Evolutionary conservation across 2,329 filamentous ascomycete species (phyloP), one percentile per base, ranked within the genome.

Genomic region (Botrytis fabae): DNA sequence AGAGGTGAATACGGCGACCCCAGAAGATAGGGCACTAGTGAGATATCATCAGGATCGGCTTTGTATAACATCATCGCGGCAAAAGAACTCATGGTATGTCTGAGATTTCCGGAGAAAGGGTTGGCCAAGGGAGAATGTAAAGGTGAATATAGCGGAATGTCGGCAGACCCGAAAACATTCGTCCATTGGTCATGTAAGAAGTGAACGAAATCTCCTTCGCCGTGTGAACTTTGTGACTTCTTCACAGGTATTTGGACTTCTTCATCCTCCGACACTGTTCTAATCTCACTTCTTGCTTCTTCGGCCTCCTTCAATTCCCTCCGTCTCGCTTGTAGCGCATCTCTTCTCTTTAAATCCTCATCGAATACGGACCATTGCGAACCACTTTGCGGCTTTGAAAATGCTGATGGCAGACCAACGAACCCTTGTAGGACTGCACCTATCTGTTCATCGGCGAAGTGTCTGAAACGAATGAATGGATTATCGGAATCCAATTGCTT

Each of bases 101-200:
- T 76, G 32, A 80, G 70, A 25, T 78, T 71, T 18, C 77, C 75
- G 59, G 75, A 76, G 2, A 75, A 92, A 97, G n/a, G 94, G 97
- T 72, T 91, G 93, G 76, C 94, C 94, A 22, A 51, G 48, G 69
- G 48, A 32, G 70, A 46, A 51, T 59, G 48, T 10, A 69, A 25
- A 38, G 76, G 76, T 44, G 78, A 79, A 57, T 79, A 81, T 5
- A 81, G 72, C 28, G 78, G 80, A 42, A 79, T 16, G 60, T 80
- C 78, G 28, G 60, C 57, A 54, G 60, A 46, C 18, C 38, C n/a
- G 46, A 72, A 57, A 69, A 59, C 14, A 25, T 62, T 54, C 12
- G 32, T n/a, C 28, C 46, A 48, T 12, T 51, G 65, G 4, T 68
- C 65, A 28, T 51, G n/a, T n/a, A 40, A 40, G 48, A 32, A 42